Evolutionary conservation across 2,329 filamentous ascomycete species (phyloP).

Genomic region (Ceratocystis smalleyi): DNA sequence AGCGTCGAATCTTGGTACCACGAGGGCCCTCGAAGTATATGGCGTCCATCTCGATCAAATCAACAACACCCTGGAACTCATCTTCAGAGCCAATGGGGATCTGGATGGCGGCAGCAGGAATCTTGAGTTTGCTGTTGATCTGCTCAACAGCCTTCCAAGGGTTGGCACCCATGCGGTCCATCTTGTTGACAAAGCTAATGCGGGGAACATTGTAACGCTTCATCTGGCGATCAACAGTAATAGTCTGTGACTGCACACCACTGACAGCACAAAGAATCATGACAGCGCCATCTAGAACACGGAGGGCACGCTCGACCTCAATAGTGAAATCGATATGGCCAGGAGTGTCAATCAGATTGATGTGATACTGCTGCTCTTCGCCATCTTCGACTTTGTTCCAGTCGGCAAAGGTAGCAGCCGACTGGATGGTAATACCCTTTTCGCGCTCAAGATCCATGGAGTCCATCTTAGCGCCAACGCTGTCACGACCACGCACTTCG

Average conservation of each 20-base stretch:
- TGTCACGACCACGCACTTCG: slow-evolving; percentile 88
- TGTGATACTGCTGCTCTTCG: slow-evolving; percentile 80
- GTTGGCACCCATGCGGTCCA: slow-evolving; percentile 97
- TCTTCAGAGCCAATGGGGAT: slow-evolving; percentile 89
- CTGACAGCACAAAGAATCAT: slow-evolving; percentile 98
- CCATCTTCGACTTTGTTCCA: slow-evolving; percentile 80
- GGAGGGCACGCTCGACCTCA: slow-evolving; percentile 86
- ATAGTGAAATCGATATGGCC: slow-evolving; percentile 99
- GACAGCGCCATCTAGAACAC: slow-evolving; percentile 89
- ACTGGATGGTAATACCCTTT: slow-evolving; percentile 93
- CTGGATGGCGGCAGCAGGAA: slow-evolving; percentile 83
- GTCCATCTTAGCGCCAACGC: slow-evolving; percentile 97
- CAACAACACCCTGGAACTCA: slow-evolving; percentile 80
- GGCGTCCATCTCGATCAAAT: slow-evolving; percentile 80
- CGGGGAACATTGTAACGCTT: slow-evolving; percentile 92
- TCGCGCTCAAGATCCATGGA: slow-evolving; percentile 95
- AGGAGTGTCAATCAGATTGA: slow-evolving; percentile 97
- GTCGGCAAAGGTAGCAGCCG: slow-evolving; percentile 92
- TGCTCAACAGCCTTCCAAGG: slow-evolving; percentile 95
- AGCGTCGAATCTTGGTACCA: slow-evolving; percentile 61
- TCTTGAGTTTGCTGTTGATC: slow-evolving; percentile 90
- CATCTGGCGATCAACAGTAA: slow-evolving; percentile 97
- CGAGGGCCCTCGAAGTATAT: slow-evolving; percentile 79
- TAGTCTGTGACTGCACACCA: slow-evolving; percentile 94
- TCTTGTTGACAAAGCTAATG: slow-evolving; percentile 97